Evolutionary conservation across 805 yeast genomes (phyloP), one percentile per base, ranked within the genome.

Genomic region (Kodamaea fukazawae): DNA sequence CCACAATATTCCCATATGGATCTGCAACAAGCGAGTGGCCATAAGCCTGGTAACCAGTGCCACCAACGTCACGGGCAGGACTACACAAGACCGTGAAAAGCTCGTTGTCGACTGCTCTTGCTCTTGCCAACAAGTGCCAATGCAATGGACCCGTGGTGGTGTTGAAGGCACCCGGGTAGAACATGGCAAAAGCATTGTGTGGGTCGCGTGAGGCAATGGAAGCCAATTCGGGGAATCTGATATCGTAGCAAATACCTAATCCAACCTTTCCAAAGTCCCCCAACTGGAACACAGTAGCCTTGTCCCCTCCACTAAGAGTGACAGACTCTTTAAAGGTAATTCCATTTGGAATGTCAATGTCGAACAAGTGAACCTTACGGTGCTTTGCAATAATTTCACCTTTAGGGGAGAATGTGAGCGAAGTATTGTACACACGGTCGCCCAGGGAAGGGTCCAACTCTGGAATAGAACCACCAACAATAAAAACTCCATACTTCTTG

Each of bases 391-490:
- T 77, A 41, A 90, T 69, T 29, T 79, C 73, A 3, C 99, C 99
- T 2, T 59, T 34, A 2, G 82, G 83, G 44, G 78, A 62, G 57
- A 87, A 91, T 3, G 95, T 58, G 42, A 60, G 50, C 14, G 61
- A 56, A 2, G 65, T 60, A 50, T 60, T 61, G 52, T 44, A 61
- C 38, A 60, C 49, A 29, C 48, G 44, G 73, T 79, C 78, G 40
- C 72, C 70, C 34, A 75, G 78, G 14, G 61, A 66, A 3, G 57
- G 49, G 10, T 72, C 79, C 20, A 74, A 52, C 60, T 93, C 99
- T 1, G 98, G 98, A 49, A 86, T 79, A 1, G 96, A 87, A 11
- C 99, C 99, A 11, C 98, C 98, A 31, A 91, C 76, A 31, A 91
- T 68, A 42, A 73, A 79, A 12, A 88, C 73, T 4, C 69, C 65